Conservation (phyloP, 177 flowering plant genomes). For the Vitis hybrid region DNA sequence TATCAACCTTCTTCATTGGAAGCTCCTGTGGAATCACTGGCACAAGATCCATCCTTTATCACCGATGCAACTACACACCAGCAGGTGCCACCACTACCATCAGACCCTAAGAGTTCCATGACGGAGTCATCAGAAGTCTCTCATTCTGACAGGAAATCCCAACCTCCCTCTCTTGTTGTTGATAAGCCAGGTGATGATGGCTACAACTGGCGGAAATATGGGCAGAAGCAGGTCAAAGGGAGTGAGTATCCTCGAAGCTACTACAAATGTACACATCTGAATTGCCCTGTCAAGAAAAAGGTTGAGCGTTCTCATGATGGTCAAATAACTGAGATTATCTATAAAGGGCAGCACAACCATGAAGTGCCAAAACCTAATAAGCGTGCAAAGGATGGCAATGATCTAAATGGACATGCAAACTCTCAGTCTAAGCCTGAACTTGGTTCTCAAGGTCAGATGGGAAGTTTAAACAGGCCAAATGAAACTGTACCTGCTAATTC, state of each 20-base stretch:
- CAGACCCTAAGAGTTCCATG: conserved; percentile 30
- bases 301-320: conserved; percentile 87
- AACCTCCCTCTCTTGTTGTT: conserved; percentile 27
- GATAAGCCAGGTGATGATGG: conserved; percentile 86
- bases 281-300: conserved; percentile 90
- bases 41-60: conserved; percentile 22
- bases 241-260: conserved; percentile 92
- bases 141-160: conserved; percentile 49
- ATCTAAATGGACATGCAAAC: conserved; percentile 27
- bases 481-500: conserved; percentile 27
- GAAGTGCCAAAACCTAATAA: conserved; percentile 51
- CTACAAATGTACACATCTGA: conserved; percentile 79
- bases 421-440: conserved; percentile 31
- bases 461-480: conserved; percentile 21
- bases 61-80: conserved; percentile 31
- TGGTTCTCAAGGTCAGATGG: conserved; percentile 26
- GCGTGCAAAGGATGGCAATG: conserved; percentile 54
- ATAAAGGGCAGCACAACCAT: conserved; percentile 92
- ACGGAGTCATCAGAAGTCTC: conserved; percentile 45
- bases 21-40: conserved; percentile 30
- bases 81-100: conserved; percentile 32
- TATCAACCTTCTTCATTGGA: conserved; percentile 32
- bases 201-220: conserved; percentile 96
- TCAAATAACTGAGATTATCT: conserved; percentile 82
- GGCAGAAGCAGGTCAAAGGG: conserved; percentile 95